These are phyloP conservation scores for Diaporthe humulicola DNA, from an alignment of 2,329 filamentous ascomycete genomes.

Conservation along the genomic window DNA sequence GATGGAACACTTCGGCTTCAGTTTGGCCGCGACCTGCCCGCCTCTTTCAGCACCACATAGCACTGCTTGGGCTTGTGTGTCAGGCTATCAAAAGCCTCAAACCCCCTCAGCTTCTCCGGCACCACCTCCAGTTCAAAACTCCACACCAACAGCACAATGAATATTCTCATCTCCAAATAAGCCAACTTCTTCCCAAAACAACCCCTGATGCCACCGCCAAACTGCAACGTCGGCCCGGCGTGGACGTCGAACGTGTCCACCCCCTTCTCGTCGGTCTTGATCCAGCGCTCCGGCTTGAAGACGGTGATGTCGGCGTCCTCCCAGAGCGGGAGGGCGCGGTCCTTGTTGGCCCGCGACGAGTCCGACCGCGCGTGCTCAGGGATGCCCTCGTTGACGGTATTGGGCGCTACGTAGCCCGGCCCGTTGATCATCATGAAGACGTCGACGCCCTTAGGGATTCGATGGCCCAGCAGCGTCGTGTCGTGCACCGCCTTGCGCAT, in stretches of 20 bases:
- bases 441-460: conserved; percentile 57
- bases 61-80: conserved; percentile 34
- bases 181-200: conserved; percentile 48
- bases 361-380: conserved; percentile 20
- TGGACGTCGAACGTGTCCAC: conserved; percentile 41
- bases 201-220: conserved; percentile 44
- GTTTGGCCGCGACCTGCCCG: background rate
- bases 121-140: conserved; percentile 46
- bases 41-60: conserved; percentile 30
- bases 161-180: conserved; percentile 46
- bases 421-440: conserved; percentile 57
- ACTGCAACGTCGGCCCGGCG: conserved; percentile 45
- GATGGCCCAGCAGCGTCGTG: conserved; percentile 54
- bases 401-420: conserved; percentile 17
- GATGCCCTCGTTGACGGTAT: conserved; percentile 3
- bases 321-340: conserved; percentile 1
- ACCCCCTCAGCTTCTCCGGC: conserved; percentile 39
- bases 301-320: conserved; percentile 4
- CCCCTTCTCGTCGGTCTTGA: conserved; percentile 22
- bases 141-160: conserved; percentile 45
- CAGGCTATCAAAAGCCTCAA: conserved; percentile 24
- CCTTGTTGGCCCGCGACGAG: conserved; percentile 10
- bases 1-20: background rate
- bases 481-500: conserved; percentile 55
- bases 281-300: conserved; percentile 36